Evolutionary conservation across 768 basidiomycete genomes (phyloP).

Genomic region (Phaeotremella skinneri): DNA sequence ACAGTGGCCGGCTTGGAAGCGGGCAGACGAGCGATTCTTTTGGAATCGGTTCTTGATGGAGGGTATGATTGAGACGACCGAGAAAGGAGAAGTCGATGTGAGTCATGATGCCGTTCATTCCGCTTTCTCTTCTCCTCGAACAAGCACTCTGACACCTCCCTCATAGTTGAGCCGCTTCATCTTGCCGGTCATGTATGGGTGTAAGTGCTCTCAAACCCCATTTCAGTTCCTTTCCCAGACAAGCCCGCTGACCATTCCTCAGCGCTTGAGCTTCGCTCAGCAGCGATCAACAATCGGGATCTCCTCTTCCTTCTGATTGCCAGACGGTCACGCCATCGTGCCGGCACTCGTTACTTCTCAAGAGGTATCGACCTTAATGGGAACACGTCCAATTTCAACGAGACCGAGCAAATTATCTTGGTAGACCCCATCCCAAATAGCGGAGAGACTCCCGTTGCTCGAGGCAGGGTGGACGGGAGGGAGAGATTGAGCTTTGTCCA

Average conservation of each 20-base stretch:
- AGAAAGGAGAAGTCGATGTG: constrained; percentile 65
- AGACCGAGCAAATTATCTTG: constrained; percentile 90
- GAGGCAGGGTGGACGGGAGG: constrained; percentile 50
- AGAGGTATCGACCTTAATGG: constrained; percentile 86
- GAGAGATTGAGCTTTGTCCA: constrained; percentile 77
- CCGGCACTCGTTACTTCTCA: constrained; percentile 95
- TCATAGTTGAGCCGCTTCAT: constrained; percentile 79
- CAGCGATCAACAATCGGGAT: constrained; percentile 71
- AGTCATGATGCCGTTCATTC: constrained; percentile 46
- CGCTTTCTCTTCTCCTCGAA: background rate
- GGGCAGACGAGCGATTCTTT: constrained; percentile 96
- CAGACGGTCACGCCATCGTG: constrained; percentile 86
- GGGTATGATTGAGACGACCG: constrained; percentile 61
- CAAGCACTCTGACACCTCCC: constrained; percentile 14
- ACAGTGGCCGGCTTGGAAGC: constrained; percentile 42
- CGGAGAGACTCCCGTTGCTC: constrained; percentile 21
- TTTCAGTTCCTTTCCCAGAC: no score
- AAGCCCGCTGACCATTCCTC: constrained; percentile 10
- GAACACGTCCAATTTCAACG: constrained; percentile 94
- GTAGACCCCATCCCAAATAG: constrained; percentile 57
- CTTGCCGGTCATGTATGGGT: constrained; percentile 90
- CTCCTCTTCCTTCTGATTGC: constrained; percentile 85
- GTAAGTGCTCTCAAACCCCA: constrained; percentile 57
- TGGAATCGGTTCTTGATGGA: constrained; percentile 84
- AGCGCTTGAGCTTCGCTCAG: constrained; percentile 83